Evolutionary conservation across 2,329 filamentous ascomycete genomes (phyloP), one percentile per base, ranked within the genome.

Genomic region (Cladosporium sp.): DNA sequence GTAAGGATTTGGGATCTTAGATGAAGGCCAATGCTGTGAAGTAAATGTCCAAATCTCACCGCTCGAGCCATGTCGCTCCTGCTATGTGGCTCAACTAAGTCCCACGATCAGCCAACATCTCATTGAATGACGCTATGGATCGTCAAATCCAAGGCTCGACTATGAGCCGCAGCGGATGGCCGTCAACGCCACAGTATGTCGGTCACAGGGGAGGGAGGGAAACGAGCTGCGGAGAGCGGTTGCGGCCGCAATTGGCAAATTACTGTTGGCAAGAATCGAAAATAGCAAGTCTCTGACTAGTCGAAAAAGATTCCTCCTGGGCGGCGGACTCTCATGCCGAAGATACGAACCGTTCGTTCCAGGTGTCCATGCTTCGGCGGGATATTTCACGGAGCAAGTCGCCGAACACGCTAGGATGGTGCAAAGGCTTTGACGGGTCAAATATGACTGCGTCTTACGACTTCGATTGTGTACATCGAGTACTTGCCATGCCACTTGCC

Each of bases 231-330:
- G 36, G 12, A 35, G 28, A 19, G 17, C 45, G 45, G 45, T n/a
- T 35, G 25, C 45, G 19, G 34, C 12, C 45, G 28, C 17, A 25
- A 25, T 17, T 48, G 24, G 28, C 45, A 48, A 48, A 48, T 28
- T 45, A 25, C 25, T 48, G 45, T 48, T 48, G 45, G 45, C 28
- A 32, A 48, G 22, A 17, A 34, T 50, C 34, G 32, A 50, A 50
- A 50, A 50, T 50, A 50, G 47, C 34, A 19, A 25, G 47, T 35
- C n/a, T 25, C 47, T 37, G 47, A 50, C 47, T 50, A 50, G 42
- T 45, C 42, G 24, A 8, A 45, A 25, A 10, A 45, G 42, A 25
- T 6, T 28, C 42, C n/a, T 44, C 25, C 42, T 45, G 20, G 24
- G 42, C 42, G 42, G 42, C 42, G 42, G 42, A 45, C 17, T 22